Percentiles rank a stretch among this genome's conserved stretches.
Conservation (phyloP, 2,329 filamentous ascomycete species). For the Daldinia eschscholtzii region DNA sequence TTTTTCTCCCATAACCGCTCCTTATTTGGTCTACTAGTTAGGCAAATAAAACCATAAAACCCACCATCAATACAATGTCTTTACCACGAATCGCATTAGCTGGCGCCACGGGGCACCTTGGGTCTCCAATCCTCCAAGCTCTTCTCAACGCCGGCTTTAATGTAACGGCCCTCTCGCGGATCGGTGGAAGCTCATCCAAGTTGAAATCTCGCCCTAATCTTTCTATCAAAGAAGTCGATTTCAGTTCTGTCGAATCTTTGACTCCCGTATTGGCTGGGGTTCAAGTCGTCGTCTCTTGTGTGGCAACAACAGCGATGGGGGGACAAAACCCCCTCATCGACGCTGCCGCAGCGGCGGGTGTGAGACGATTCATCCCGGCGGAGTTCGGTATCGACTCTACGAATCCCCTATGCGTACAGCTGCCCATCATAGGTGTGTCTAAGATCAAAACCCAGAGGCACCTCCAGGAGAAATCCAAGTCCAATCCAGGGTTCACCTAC, state of each 20-base stretch:
- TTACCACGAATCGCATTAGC: background rate
- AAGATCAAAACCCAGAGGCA: background rate
- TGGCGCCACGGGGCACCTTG: background rate
- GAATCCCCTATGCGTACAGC: background rate
- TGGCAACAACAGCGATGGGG: background rate
- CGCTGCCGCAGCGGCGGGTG: background rate
- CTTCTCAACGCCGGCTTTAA: slow-evolving; percentile 16
- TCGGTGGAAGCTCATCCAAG: slow-evolving; percentile 35
- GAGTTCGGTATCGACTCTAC: background rate
- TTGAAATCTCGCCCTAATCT: slow-evolving; percentile 42
- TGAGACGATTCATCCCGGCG: background rate
- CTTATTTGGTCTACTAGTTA: background rate
- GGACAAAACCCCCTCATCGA: background rate
- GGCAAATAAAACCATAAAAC: no score
- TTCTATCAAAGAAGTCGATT: background rate
- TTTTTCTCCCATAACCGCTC: background rate
- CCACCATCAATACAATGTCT: background rate
- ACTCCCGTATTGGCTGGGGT: background rate
- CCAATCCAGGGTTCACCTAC: slow-evolving; percentile 48
- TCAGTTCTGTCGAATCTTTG: background rate
- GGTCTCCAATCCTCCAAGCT: background rate
- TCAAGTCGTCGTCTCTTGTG: slow-evolving; percentile 5
- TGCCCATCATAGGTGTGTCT: background rate
- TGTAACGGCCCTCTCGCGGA: slow-evolving; percentile 28
- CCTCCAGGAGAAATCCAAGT: background rate